Evolutionary conservation across 2,329 filamentous ascomycete genomes (phyloP).

Genomic region (Pyrenophora tritici-repentis): DNA sequence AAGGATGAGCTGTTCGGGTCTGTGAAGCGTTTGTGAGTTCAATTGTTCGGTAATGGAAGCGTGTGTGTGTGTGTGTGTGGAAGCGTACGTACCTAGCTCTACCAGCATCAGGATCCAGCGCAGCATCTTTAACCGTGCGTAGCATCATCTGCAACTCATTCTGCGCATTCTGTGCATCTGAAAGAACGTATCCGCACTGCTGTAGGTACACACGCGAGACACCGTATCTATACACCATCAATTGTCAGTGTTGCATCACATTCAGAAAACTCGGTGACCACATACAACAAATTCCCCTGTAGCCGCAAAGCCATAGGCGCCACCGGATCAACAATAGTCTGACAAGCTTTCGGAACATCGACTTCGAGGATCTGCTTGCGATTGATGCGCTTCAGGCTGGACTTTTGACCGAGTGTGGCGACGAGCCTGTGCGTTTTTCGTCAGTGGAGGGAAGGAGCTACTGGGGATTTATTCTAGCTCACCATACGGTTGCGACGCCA

Average conservation of each 20-base stretch:
- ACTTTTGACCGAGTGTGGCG: slow-evolving; percentile 80
- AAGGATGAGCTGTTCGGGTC: slow-evolving; percentile 75
- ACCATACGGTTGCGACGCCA: slow-evolving; percentile 96
- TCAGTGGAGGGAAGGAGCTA: slow-evolving; percentile 24
- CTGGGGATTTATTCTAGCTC: slow-evolving; percentile 39
- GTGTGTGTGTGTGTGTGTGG: background rate
- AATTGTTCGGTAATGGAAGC: background rate
- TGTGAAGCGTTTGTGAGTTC: slow-evolving; percentile 46
- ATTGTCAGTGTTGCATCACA: slow-evolving; percentile 15
- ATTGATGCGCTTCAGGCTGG: slow-evolving; percentile 72
- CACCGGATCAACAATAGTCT: slow-evolving; percentile 82
- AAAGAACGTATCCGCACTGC: slow-evolving; percentile 84
- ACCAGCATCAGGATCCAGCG: slow-evolving; percentile 71
- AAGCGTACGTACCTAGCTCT: slow-evolving; percentile 68
- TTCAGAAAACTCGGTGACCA: background rate
- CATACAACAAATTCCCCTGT: slow-evolving; percentile 82
- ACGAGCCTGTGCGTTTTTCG: slow-evolving; percentile 71
- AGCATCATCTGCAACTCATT: slow-evolving; percentile 73
- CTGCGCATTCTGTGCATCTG: slow-evolving; percentile 76
- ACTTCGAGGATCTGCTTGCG: slow-evolving; percentile 88
- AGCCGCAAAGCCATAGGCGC: slow-evolving; percentile 88
- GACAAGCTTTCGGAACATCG: slow-evolving; percentile 82
- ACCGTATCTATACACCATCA: slow-evolving; percentile 61
- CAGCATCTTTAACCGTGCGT: slow-evolving; percentile 61
- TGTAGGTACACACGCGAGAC: slow-evolving; percentile 84